Base-by-base conservation (phyloP, 371 early-diverging fungal species). In the Mortierella sp. region DNA sequence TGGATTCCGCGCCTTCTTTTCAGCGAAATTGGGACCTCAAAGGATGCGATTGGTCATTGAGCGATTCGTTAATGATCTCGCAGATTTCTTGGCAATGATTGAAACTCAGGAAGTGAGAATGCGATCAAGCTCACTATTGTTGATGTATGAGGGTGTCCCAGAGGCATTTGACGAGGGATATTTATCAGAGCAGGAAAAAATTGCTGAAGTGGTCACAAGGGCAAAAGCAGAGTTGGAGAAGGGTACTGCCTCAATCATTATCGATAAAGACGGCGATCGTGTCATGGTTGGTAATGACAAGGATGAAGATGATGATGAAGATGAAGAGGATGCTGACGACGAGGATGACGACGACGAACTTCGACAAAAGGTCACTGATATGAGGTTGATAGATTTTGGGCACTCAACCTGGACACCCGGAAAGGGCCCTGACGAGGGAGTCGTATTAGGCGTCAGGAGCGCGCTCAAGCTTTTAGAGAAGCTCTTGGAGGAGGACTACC, bases 311-410 rank as follows among this genome's bases (percentile, higher is more conserved):
- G 78, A 86, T 12, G 88, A 87, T 16, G 87, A 84, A 0, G 87
- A 76, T n/a, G 83, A 85, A 8, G 75, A 78, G 3, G 45, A 45
- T 35, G 75, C 78, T 5, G 77, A 76, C 8, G 84, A 84, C 32
- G 87, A 87, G 8, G 89, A 88, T 14, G 88, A 85, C 0, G 88
- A 88, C 22, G 87, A 87, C 18, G 73, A 80, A 22, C 78, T 84
- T 10, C 73, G 78, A 0, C 76, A 73, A 40, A 80, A 84, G 73
- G 70, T 75, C 49, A 84, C 77, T 0, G 93, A 94, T 68, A 76
- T 94, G 72, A 86, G 91, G 8, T 61, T 91, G 37, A 94, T 95
- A 63, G 95, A 95, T 77, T 95, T 95, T 90, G 93, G 90, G 3
- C 95, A 93, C 75, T 91, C 93, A 37, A 78, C 83, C 20, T 95